Evolutionary conservation across 257 asterid genomes (phyloP), one percentile per base, ranked within the genome.

Genomic region (Eustoma russellianum): DNA sequence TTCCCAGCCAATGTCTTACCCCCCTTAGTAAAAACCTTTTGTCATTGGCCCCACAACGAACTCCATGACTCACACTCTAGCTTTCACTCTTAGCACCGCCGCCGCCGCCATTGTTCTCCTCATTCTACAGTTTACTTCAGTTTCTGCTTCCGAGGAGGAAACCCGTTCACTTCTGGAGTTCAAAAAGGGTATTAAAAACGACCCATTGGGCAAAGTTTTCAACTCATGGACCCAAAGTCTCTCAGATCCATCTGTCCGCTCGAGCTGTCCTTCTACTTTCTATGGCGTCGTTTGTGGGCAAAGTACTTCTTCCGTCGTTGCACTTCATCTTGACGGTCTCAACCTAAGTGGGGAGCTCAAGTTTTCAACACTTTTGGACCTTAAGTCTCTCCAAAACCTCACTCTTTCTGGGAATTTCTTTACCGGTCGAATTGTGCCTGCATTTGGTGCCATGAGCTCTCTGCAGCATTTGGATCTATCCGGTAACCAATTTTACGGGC

Each of bases 381-480:
- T 88, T 5, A 82, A 70, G 66, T 70, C 48, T 49, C 83, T 88
- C 28, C 75, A 56, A 55, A 78, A 75, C 50, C 77, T 88, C 18
- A 78, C 78, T 72, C 86, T 88, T n/a, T 66, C 88, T 0, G 95
- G 93, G 2, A 88, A 88, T 66, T 64, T 50, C 1, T 72, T 88
- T 41, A 65, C 95, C 18, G 97, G 97, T 9, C 79, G 97, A 17
- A 81, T 88, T 3, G 88, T 80, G 16, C 97, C 97, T n/a, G 51
- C 83, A 11, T 67, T 88, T 8, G 95, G 95, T 17, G 13, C 54
- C 46, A 78, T 88, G 77, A 54, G 74, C 55, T 59, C 93, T 30
- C 73, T 88, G 5, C 93, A 82, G 68, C 73, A 72, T 17, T 55
- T 88, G 54, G 97, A 88, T 88, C 92, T 88, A 45, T 88, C 97